Evolutionary conservation across 2,329 filamentous ascomycete species (phyloP).

Genomic region (Volutella citrinella): DNA sequence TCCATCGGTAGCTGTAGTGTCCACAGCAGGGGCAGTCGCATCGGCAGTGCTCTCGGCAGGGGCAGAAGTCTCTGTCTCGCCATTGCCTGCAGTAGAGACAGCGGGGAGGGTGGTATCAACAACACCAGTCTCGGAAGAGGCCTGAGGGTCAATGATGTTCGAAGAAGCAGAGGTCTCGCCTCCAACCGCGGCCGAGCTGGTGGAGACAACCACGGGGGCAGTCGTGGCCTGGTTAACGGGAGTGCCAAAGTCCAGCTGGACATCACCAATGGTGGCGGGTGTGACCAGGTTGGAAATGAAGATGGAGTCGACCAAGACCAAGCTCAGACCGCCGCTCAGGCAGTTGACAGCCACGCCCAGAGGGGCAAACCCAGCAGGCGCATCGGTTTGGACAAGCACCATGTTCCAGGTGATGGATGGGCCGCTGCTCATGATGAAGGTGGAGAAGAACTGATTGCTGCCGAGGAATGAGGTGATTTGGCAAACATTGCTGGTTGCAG

Average conservation of each 20-base stretch:
- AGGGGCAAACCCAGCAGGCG: neutral
- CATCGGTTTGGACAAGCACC: neutral
- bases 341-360: constrained; percentile 13
- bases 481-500: constrained; percentile 7
- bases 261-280: constrained; percentile 12
- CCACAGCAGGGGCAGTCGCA: too few species aligned
- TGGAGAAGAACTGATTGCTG: constrained; percentile 1
- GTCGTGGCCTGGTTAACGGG: too few species aligned
- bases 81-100: too few species aligned
- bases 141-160: too few species aligned
- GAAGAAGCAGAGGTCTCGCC: too few species aligned
- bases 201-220: too few species aligned
- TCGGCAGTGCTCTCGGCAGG: too few species aligned
- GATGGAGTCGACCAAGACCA: constrained; percentile 14
- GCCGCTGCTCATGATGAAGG: constrained; percentile 1
- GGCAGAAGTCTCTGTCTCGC: too few species aligned
- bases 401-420: constrained; percentile 2
- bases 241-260: constrained; percentile 14
- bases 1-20: too few species aligned
- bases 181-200: too few species aligned
- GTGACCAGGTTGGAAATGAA: constrained; percentile 21
- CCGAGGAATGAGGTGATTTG: constrained; percentile 13
- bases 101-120: too few species aligned
- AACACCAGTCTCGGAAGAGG: too few species aligned
- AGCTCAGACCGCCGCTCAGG: constrained; percentile 2